These are phyloP conservation scores for Staphylotrichum longicolle DNA, from an alignment of 495 filamentous ascomycete genomes.

Conservation along the genomic window DNA sequence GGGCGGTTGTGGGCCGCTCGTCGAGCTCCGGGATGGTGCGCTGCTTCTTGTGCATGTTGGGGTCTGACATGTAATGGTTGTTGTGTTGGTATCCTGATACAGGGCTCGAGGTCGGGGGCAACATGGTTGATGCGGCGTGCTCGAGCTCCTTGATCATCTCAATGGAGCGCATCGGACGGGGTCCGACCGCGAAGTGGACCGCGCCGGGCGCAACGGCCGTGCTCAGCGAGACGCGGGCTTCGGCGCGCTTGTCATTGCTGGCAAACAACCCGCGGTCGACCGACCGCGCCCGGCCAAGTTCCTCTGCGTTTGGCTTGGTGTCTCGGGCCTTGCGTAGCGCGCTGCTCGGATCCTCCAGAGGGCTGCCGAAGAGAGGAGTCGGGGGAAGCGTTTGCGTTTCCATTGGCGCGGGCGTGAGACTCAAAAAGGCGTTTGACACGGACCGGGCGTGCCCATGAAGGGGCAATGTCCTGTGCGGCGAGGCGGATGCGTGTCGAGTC, in stretches of 20 bases:
- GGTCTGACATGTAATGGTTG: constrained; percentile 44
- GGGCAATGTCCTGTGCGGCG: constrained; percentile 24
- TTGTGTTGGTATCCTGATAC: constrained; percentile 41
- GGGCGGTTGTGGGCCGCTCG: constrained; percentile 42
- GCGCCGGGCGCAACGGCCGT: constrained; percentile 62
- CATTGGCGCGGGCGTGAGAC: constrained; percentile 36
- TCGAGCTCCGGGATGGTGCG: constrained; percentile 32
- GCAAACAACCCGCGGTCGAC: constrained; percentile 57
- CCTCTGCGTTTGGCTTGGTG: constrained; percentile 47
- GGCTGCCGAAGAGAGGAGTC: constrained; percentile 49
- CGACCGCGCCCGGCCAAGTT: constrained; percentile 49
- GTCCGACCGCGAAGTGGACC: constrained; percentile 51
- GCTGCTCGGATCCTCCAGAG: constrained; percentile 39
- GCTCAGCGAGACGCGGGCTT: constrained; percentile 61
- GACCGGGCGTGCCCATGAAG: constrained; percentile 44
- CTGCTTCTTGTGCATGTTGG: constrained; percentile 46
- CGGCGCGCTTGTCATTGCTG: constrained; percentile 59
- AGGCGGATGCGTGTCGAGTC: constrained; percentile 33
- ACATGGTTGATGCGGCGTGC: constrained; percentile 19
- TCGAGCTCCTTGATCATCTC: constrained; percentile 29
- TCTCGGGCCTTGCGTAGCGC: constrained; percentile 45
- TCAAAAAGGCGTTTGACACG: constrained; percentile 56
- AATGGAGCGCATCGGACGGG: constrained; percentile 35
- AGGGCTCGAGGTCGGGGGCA: constrained; percentile 35
- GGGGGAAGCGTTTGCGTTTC: constrained; percentile 45